These are phyloP conservation scores for Schizochytrium sp. DNA, from an alignment of 108 stramenopile genomes.

Conservation along the genomic window DNA sequence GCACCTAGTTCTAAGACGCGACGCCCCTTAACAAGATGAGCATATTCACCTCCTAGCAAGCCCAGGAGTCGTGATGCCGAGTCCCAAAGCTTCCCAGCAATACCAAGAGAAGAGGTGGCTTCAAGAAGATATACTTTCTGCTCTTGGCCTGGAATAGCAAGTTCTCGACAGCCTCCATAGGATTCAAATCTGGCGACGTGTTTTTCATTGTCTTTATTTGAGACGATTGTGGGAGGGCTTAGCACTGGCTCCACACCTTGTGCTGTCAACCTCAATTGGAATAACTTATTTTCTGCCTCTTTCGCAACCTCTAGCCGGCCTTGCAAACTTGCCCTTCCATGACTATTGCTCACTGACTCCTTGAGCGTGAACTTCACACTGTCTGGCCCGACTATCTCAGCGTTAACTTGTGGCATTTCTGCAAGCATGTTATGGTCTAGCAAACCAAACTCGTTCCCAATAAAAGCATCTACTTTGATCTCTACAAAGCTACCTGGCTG, in stretches of 20 bases:
- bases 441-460: constrained; percentile 16
- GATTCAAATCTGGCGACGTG: not conserved
- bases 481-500: not conserved
- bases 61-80: constrained; percentile 1
- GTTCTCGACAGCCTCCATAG: not conserved
- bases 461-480: not conserved
- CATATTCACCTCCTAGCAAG: not conserved
- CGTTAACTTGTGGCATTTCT: not conserved
- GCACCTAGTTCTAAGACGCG: constrained; percentile 71
- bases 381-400: not conserved
- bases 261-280: not conserved
- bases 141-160: not conserved
- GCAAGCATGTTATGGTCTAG: constrained; percentile 8
- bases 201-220: not conserved
- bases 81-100: constrained; percentile 58
- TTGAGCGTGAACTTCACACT: not conserved
- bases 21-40: not conserved
- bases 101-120: constrained; percentile 1
- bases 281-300: not conserved
- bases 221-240: not conserved
- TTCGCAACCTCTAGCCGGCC: not conserved
- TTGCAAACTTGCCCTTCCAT: not conserved
- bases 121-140: constrained; percentile 2
- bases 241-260: not conserved
- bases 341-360: not conserved